Percentiles rank a stretch among this genome's conserved stretches.
Evolutionary conservation across 2,329 filamentous ascomycete genomes (phyloP).

Genomic region (Emydomyces testavorans): DNA sequence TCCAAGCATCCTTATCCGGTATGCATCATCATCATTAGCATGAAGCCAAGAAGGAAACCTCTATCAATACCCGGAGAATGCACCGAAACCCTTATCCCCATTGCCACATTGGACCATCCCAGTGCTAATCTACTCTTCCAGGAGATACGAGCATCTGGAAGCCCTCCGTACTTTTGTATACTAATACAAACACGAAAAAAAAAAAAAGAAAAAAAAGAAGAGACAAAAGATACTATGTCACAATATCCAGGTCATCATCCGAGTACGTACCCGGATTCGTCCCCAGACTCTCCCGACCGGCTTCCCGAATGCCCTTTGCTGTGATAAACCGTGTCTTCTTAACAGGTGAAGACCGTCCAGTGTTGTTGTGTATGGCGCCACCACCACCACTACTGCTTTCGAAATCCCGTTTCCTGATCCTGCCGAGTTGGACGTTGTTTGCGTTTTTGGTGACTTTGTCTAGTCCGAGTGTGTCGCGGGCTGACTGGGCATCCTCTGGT

Average conservation of each 20-base stretch:
- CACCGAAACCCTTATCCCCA: not conserved
- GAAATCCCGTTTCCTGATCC: constrained; percentile 30
- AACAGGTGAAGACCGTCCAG: constrained; percentile 24
- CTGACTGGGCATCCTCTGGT: not conserved
- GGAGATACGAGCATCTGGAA: not conserved
- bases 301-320: constrained; percentile 63
- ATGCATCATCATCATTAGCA: constrained; percentile 7
- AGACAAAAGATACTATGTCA: constrained; percentile 19
- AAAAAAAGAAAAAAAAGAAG: not conserved
- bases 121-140: not conserved
- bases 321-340: constrained; percentile 72
- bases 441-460: constrained; percentile 26
- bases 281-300: constrained; percentile 61
- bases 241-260: constrained; percentile 43
- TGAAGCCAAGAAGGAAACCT: not conserved
- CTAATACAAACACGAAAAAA: not conserved
- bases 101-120: not conserved
- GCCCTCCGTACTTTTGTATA: too few species aligned
- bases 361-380: too few species aligned
- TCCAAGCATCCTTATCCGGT: not conserved
- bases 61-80: constrained; percentile 3
- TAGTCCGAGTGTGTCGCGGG: constrained; percentile 19
- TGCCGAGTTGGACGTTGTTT: constrained; percentile 31
- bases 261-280: constrained; percentile 35
- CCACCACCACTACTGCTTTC: constrained; percentile 23